Evolutionary conservation across 768 basidiomycete species (phyloP).

Genomic region (Hebeloma cylindrosporum): DNA sequence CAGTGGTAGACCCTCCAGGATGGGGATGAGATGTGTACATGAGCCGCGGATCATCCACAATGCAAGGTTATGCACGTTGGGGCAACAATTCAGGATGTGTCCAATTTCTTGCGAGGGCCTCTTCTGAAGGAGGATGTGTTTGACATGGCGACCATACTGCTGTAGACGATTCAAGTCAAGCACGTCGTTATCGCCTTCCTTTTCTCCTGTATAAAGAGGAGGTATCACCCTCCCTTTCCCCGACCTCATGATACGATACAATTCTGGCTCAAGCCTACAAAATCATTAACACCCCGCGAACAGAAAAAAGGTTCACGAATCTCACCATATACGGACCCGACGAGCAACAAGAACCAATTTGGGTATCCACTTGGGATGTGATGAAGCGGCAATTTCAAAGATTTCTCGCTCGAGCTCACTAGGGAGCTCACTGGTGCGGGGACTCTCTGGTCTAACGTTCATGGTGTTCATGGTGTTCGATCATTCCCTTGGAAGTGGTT

Average conservation of each 20-base stretch:
- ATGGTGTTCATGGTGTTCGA: no score
- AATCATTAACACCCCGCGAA: no score
- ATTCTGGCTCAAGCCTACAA: constrained; percentile 10
- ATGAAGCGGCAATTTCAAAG: constrained; percentile 2
- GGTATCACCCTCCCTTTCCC: constrained; percentile 10
- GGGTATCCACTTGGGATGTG: constrained; percentile 4
- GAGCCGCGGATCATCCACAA: constrained; percentile 11
- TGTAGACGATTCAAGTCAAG: constrained; percentile 2
- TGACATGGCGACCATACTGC: constrained; percentile 6
- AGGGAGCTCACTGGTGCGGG: constrained; percentile 2
- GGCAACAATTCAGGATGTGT: constrained; percentile 4
- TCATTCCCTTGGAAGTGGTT: no score
- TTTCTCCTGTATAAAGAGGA: constrained; percentile 4
- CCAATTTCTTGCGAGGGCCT: constrained; percentile 6
- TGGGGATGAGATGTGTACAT: constrained; percentile 3
- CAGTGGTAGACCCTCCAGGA: constrained; percentile 5
- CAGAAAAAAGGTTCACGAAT: no score
- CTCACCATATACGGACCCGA: constrained; percentile 6
- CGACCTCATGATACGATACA: constrained; percentile 12
- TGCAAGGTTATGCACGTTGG: constrained; percentile 12
- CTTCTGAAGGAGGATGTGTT: constrained; percentile 8
- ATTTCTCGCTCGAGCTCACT: constrained; percentile 6
- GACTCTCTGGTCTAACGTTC: no score
- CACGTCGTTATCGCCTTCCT: background rate
- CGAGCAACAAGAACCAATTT: background rate